These are phyloP conservation scores for Pyracantha coccinea DNA, from an alignment of 331 rosid species.

Conservation along the genomic window DNA sequence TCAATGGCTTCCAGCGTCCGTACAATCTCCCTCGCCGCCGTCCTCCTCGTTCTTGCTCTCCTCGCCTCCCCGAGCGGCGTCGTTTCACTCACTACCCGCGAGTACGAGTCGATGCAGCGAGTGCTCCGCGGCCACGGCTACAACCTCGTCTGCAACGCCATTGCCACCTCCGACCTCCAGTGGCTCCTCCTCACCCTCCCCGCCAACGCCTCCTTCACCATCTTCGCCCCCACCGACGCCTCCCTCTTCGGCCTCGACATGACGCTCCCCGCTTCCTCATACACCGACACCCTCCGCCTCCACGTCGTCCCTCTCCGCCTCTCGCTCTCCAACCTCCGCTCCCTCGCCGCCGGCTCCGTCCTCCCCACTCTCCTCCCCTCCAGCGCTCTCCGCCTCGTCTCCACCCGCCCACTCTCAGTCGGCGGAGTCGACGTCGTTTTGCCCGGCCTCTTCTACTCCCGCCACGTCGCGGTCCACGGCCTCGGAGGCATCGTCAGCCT, in stretches of 20 bases:
- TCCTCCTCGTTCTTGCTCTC: neutral
- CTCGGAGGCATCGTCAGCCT: conserved; percentile 36
- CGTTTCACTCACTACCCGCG: conserved; percentile 20
- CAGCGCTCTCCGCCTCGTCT: conserved; percentile 9
- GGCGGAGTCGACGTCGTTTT: conserved; percentile 29
- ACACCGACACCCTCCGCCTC: conserved; percentile 45
- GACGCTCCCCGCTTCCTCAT: conserved; percentile 42
- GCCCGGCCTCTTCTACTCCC: conserved; percentile 38
- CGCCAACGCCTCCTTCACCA: conserved; percentile 30
- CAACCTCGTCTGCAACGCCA: conserved; percentile 63
- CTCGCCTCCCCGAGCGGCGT: neutral
- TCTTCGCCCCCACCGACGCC: conserved; percentile 60
- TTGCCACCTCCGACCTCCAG: conserved; percentile 54
- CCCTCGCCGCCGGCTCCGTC: conserved; percentile 18
- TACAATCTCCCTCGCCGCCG: neutral
- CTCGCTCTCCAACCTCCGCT: conserved; percentile 35
- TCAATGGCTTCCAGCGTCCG: conserved; percentile 1
- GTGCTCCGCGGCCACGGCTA: conserved; percentile 43
- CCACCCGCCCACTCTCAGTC: conserved; percentile 10
- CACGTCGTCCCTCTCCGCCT: conserved; percentile 59
- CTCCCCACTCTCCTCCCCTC: conserved; percentile 47
- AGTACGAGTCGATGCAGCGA: conserved; percentile 41
- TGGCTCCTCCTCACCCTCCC: conserved; percentile 25
- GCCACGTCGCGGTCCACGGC: conserved; percentile 43
- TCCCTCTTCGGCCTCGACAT: conserved; percentile 56